Evolutionary conservation across 208 protist genomes (phyloP).

Genomic region (Strigomonas galati): DNA sequence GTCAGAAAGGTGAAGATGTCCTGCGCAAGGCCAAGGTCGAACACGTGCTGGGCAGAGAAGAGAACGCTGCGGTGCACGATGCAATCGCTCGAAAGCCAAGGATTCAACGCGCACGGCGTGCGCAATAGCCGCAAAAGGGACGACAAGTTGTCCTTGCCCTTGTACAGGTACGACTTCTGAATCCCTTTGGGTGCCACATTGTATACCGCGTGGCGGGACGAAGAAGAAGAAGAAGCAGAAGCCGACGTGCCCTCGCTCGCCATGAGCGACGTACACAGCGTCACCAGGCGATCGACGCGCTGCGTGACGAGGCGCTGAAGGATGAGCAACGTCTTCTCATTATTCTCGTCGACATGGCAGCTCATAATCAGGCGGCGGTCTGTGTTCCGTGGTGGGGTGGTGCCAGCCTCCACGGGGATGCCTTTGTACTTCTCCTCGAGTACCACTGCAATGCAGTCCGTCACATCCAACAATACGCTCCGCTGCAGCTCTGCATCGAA

Average conservation of each 20-base stretch:
- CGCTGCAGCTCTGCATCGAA: conserved; percentile 24
- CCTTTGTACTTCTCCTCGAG: not conserved
- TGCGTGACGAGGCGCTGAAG: not conserved
- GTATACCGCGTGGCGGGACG: not conserved
- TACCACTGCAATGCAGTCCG: not conserved
- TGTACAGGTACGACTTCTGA: not conserved
- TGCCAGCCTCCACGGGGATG: not conserved
- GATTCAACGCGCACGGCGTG: not conserved
- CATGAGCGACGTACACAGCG: not conserved
- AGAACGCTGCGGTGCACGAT: not conserved
- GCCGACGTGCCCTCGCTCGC: not conserved
- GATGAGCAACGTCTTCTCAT: not conserved
- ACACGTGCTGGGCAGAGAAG: not conserved
- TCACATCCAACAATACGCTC: conserved; percentile 11
- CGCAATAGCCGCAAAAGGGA: not conserved
- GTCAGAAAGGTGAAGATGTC: conserved; percentile 57
- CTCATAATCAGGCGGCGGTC: conserved; percentile 3
- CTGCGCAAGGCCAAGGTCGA: conserved; percentile 29
- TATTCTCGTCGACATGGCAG: not conserved
- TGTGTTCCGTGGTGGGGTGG: not conserved
- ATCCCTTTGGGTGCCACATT: not conserved
- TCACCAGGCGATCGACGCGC: not conserved
- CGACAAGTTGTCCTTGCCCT: not conserved
- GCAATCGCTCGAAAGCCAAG: not conserved
- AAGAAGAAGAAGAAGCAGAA: not conserved